Evolutionary conservation across 257 asterid species (phyloP).

Genomic region (Eustoma russellianum): DNA sequence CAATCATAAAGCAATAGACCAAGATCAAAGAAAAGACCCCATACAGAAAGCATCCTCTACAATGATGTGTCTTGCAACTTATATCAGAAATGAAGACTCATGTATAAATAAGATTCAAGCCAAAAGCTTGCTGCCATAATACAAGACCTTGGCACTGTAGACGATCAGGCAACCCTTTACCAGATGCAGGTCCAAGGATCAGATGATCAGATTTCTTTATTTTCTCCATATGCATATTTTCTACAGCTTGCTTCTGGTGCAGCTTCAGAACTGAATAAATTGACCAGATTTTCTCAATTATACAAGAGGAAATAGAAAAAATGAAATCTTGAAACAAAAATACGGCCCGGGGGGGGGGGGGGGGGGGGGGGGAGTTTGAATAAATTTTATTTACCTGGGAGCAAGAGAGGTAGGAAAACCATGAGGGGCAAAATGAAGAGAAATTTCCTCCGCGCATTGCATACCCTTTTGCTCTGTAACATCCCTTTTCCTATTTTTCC

Average conservation of each 20-base stretch:
- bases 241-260: constrained; percentile 25
- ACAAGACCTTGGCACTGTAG: constrained; percentile 71
- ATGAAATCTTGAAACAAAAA: not conserved
- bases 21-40: no score
- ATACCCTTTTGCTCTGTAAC: constrained; percentile 27
- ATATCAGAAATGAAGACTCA: no score
- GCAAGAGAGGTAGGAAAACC: constrained; percentile 37
- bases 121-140: no score
- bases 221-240: constrained; percentile 26
- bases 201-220: constrained; percentile 57
- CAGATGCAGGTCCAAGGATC: constrained; percentile 80
- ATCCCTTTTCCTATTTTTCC: not conserved
- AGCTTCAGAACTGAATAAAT: constrained; percentile 50
- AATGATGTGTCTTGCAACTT: no score
- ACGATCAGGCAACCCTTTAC: constrained; percentile 68
- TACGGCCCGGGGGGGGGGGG: not conserved
- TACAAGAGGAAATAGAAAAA: not conserved
- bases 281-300: constrained; percentile 1
- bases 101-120: no score
- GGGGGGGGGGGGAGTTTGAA: not conserved
- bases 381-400: constrained; percentile 45
- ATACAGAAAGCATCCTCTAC: no score
- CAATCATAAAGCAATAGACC: no score
- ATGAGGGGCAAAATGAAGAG: constrained; percentile 48
- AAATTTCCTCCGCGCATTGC: constrained; percentile 66